Evolutionary conservation across 225 moss, liverwort and hornwort genomes (phyloP).

Genomic region (Marchantia paleacea): DNA sequence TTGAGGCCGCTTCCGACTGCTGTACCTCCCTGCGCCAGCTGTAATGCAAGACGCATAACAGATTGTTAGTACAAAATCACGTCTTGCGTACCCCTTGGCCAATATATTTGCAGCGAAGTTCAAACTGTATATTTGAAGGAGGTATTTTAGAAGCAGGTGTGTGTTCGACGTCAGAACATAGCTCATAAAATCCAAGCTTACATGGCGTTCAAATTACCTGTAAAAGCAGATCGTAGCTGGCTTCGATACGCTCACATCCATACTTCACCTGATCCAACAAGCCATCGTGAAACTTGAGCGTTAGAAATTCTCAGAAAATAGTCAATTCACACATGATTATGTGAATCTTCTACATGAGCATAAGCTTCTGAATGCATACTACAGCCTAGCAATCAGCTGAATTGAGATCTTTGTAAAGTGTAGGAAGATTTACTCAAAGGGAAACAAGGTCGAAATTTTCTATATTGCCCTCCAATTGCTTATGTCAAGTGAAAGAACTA

Average conservation of each 20-base stretch:
- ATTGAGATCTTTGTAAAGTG: background rate
- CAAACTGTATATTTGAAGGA: no score
- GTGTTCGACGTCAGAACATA: background rate
- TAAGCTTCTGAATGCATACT: background rate
- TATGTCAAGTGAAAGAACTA: background rate
- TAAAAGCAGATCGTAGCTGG: constrained; percentile 36
- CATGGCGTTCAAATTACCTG: constrained; percentile 27
- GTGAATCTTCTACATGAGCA: background rate
- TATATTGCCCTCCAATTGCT: background rate
- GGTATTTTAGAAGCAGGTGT: background rate
- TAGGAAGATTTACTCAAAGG: background rate
- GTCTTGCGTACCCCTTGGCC: no score
- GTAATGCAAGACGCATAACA: constrained; percentile 17
- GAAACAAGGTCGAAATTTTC: no score
- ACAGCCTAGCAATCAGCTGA: background rate
- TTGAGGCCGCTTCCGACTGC: constrained; percentile 98
- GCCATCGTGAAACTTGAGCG: background rate
- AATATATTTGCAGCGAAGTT: no score
- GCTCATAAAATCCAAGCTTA: background rate
- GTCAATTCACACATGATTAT: background rate
- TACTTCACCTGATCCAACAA: constrained; percentile 36
- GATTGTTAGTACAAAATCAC: background rate
- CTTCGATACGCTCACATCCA: constrained; percentile 32
- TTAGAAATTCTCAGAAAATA: background rate
- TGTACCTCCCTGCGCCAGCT: constrained; percentile 98